Conservation (phyloP, 1,284 basidiomycete genomes). For the Trametes pubescens region DNA sequence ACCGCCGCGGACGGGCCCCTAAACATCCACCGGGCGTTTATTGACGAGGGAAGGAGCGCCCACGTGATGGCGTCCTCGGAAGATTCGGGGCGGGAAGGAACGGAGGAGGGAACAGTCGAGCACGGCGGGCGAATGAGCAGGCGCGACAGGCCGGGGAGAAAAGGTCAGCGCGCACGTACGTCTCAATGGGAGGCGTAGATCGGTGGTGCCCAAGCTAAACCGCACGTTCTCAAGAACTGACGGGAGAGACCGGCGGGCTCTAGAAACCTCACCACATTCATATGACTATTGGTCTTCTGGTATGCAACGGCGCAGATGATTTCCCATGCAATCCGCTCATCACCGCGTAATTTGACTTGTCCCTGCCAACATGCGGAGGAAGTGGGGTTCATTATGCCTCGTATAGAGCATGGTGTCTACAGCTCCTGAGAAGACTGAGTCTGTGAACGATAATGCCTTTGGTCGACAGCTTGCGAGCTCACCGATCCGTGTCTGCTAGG, state of each 20-base stretch:
- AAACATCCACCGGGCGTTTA: slow-evolving; percentile 17
- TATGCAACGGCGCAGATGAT: not conserved
- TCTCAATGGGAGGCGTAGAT: not conserved
- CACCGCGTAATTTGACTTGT: not conserved
- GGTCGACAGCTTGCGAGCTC: not conserved
- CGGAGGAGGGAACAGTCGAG: slow-evolving; percentile 5
- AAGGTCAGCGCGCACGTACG: not conserved
- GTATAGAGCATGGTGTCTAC: not conserved
- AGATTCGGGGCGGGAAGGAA: slow-evolving; percentile 20
- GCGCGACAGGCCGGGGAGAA: slow-evolving; percentile 1
- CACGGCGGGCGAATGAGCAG: not conserved
- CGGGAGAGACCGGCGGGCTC: not conserved
- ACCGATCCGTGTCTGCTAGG: not conserved
- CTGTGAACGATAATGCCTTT: not conserved
- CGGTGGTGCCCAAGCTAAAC: not conserved
- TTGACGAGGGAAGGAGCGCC: slow-evolving; percentile 8
- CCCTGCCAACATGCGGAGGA: not conserved
- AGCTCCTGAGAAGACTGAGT: not conserved
- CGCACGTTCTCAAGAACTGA: not conserved
- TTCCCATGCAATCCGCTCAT: not conserved
- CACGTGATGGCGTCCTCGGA: slow-evolving; percentile 24
- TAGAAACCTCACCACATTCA: not conserved
- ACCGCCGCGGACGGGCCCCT: slow-evolving; percentile 19
- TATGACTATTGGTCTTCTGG: not conserved
- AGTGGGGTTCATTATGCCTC: not conserved